Conservation (phyloP, 768 basidiomycete species). For the Amanita pallidorosea region DNA sequence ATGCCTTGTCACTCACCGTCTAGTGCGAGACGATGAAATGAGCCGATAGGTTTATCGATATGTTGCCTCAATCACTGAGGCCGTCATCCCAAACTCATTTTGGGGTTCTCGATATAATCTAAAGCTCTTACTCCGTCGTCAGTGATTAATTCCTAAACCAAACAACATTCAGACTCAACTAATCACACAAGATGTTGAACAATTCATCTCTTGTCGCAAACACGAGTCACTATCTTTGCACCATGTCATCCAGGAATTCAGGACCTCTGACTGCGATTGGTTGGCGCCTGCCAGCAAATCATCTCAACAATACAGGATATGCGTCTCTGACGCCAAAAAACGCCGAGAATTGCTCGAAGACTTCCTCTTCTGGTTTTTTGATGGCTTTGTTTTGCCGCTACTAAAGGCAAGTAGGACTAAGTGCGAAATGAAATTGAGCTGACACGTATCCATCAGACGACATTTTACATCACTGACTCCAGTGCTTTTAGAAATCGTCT, state of each 20-base stretch:
- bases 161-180: neutral
- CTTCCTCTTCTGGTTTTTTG: conserved; percentile 92
- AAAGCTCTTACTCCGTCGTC: conserved; percentile 45
- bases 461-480: conserved; percentile 92
- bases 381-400: conserved; percentile 71
- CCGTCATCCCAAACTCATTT: conserved; percentile 62
- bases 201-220: conserved; percentile 67
- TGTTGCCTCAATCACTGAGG: conserved; percentile 47
- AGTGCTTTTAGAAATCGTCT: conserved; percentile 74
- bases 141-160: conserved; percentile 11
- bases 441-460: conserved; percentile 41
- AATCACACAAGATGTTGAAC: conserved; percentile 47
- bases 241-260: conserved; percentile 64
- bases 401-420: conserved; percentile 45
- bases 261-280: conserved; percentile 73
- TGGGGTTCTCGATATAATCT: conserved; percentile 74
- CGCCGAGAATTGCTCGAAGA: conserved; percentile 77
- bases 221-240: conserved; percentile 78
- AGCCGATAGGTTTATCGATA: conserved; percentile 56
- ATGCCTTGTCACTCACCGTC: conserved; percentile 2
- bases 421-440: neutral
- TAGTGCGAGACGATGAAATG: neutral
- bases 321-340: conserved; percentile 62
- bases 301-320: conserved; percentile 33
- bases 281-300: conserved; percentile 35